These are phyloP conservation scores for Litsea cubeba DNA, from an alignment of 164 flowering plant genomes.

Conservation along the genomic window DNA sequence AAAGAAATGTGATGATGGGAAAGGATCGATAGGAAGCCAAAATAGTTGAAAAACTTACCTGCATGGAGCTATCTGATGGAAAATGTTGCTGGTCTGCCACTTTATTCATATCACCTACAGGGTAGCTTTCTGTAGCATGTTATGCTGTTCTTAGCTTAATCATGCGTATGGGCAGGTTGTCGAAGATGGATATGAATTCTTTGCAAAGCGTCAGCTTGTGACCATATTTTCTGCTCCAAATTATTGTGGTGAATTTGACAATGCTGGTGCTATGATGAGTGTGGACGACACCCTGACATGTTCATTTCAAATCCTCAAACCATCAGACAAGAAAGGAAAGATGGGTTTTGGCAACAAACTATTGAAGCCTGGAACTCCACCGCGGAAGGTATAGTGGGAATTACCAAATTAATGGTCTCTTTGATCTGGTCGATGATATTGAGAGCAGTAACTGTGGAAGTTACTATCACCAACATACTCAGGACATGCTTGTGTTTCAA, in stretches of 20 bases:
- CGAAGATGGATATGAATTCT: slow-evolving; percentile 65
- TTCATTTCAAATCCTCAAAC: slow-evolving; percentile 52
- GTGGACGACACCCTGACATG: slow-evolving; percentile 51
- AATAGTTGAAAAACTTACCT: too few relatives aligned
- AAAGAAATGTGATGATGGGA: too few relatives aligned
- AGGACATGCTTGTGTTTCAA: background rate
- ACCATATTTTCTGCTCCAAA: slow-evolving; percentile 57
- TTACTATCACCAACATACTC: background rate
- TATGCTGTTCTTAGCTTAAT: background rate
- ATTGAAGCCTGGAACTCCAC: slow-evolving; percentile 50
- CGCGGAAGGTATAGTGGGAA: slow-evolving; percentile 33
- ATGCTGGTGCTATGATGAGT: slow-evolving; percentile 63
- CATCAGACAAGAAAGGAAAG: slow-evolving; percentile 51
- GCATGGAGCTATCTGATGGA: too few relatives aligned
- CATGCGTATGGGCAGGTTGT: slow-evolving; percentile 35
- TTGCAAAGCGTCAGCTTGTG: slow-evolving; percentile 46
- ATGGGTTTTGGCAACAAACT: slow-evolving; percentile 30
- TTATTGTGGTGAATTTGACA: slow-evolving; percentile 58
- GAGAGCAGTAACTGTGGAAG: background rate
- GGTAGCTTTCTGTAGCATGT: too few relatives aligned
- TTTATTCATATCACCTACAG: too few relatives aligned
- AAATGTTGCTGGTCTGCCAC: too few relatives aligned
- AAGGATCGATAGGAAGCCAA: too few relatives aligned
- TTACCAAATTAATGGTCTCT: background rate
- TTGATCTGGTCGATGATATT: background rate